phyloP scores from a whole-genome alignment of 257 asterid species.

The Rauvolfia tetraphylla region DNA sequence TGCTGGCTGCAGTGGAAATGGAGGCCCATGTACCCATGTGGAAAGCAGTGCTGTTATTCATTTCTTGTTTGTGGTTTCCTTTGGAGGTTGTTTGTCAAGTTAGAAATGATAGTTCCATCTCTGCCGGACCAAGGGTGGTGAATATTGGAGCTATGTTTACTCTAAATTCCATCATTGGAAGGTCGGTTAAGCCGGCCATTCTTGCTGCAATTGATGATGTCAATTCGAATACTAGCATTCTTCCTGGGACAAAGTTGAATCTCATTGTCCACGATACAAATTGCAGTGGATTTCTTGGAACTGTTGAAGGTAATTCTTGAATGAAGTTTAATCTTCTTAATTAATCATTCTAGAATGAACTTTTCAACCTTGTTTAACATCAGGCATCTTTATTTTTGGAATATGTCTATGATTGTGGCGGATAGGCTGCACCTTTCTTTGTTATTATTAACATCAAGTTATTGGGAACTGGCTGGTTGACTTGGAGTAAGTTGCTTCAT shows the following conservation, averaged over 20 bases:
- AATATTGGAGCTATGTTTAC: conserved; percentile 82
- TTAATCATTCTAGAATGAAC: not conserved
- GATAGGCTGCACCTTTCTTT: not conserved
- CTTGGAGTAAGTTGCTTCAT: not conserved
- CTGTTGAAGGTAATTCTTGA: conserved; percentile 60
- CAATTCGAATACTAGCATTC: conserved; percentile 53
- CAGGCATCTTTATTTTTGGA: not conserved
- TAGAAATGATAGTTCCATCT: not conserved
- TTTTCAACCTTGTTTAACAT: not conserved
- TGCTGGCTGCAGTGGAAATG: not conserved
- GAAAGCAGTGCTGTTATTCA: not conserved
- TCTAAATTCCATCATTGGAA: conserved; percentile 65
- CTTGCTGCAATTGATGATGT: conserved; percentile 73
- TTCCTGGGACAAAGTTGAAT: conserved; percentile 49
- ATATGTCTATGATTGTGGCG: not conserved
- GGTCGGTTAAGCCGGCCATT: conserved; percentile 71
- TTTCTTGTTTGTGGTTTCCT: conserved; percentile 11
- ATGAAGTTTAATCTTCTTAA: not conserved
- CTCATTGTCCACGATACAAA: conserved; percentile 76
- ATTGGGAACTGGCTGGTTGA: not conserved
- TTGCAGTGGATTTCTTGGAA: conserved; percentile 87
- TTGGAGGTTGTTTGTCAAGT: conserved; percentile 3
- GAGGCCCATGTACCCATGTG: not conserved
- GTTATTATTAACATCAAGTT: not conserved
- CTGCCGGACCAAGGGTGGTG: conserved; percentile 36